phyloP scores from a whole-genome alignment of 2,329 filamentous ascomycete genomes.

The Neocucurbitaria cava region DNA sequence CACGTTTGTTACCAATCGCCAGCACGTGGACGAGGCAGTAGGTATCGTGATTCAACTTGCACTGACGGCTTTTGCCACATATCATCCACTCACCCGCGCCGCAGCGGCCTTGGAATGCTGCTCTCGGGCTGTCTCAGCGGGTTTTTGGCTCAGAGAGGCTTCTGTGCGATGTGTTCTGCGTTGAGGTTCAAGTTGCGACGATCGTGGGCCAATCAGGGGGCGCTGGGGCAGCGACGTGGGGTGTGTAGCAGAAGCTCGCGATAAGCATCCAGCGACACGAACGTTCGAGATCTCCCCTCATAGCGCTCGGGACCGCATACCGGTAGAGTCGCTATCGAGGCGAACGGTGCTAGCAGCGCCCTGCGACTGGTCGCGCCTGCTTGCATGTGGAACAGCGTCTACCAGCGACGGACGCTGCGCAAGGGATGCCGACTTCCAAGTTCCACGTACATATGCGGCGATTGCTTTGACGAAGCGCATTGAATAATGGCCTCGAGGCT shows the following conservation, averaged over 20 bases:
- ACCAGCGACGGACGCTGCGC: not conserved
- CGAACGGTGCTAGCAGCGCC: not conserved
- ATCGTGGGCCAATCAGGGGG: constrained; percentile 21
- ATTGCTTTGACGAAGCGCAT: constrained; percentile 22
- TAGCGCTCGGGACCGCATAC: not conserved
- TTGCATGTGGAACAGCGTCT: constrained; percentile 10
- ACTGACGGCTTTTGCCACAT: constrained; percentile 13
- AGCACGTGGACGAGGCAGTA: constrained; percentile 6
- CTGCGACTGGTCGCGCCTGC: not conserved
- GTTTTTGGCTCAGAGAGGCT: constrained; percentile 12
- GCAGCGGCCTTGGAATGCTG: constrained; percentile 8
- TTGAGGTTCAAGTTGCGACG: constrained; percentile 13
- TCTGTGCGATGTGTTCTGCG: constrained; percentile 12
- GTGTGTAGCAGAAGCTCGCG: constrained; percentile 26
- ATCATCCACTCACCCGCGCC: not conserved
- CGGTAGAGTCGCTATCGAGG: constrained; percentile 1
- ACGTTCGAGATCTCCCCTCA: constrained; percentile 4
- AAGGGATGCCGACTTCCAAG: not conserved
- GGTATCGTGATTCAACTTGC: constrained; percentile 13
- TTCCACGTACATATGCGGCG: too few species aligned
- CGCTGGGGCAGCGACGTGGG: constrained; percentile 23
- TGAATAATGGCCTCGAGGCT: constrained; percentile 25
- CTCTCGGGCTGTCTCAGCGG: constrained; percentile 3
- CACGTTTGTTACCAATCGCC: constrained; percentile 3
- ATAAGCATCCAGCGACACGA: constrained; percentile 24